Evolutionary conservation across 2,329 filamentous ascomycete genomes (phyloP).

Genomic region (Penicillium crustosum): DNA sequence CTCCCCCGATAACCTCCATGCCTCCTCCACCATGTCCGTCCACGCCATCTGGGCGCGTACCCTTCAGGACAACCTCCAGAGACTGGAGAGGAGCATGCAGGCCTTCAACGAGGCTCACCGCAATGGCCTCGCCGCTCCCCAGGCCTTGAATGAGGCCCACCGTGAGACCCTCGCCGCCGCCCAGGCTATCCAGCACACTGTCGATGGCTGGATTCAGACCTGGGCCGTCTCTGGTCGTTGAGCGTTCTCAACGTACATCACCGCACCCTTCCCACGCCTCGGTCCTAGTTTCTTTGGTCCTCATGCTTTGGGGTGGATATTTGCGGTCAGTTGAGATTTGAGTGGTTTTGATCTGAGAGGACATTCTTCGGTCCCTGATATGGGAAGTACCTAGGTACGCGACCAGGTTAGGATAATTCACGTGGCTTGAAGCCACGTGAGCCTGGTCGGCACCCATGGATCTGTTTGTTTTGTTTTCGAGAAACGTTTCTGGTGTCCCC

Average conservation of each 20-base stretch:
- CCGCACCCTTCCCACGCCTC: not conserved
- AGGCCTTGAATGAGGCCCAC: constrained; percentile 38
- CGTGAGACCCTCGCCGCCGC: constrained; percentile 1
- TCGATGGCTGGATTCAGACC: constrained; percentile 24
- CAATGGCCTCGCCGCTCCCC: constrained; percentile 20
- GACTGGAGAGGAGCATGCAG: constrained; percentile 58
- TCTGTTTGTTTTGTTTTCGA: not conserved
- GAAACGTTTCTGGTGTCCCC: not conserved
- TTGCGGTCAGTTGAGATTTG: not conserved
- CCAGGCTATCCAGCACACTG: constrained; percentile 16
- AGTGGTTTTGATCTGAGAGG: not conserved
- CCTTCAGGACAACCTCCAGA: constrained; percentile 56
- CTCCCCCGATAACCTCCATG: constrained; percentile 18
- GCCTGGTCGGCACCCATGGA: not conserved
- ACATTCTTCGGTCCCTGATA: not conserved
- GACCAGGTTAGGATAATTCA: not conserved
- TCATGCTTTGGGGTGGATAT: not conserved
- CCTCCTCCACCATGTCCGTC: constrained; percentile 34
- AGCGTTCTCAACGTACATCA: not conserved
- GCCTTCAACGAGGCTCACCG: constrained; percentile 34
- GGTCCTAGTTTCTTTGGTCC: not conserved
- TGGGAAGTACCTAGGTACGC: not conserved
- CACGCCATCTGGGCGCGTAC: constrained; percentile 59
- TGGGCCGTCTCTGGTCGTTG: constrained; percentile 16
- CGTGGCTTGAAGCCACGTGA: not conserved